These are phyloP conservation scores for Senna siamea DNA, from an alignment of 306 rosid genomes.

Conservation along the genomic window DNA sequence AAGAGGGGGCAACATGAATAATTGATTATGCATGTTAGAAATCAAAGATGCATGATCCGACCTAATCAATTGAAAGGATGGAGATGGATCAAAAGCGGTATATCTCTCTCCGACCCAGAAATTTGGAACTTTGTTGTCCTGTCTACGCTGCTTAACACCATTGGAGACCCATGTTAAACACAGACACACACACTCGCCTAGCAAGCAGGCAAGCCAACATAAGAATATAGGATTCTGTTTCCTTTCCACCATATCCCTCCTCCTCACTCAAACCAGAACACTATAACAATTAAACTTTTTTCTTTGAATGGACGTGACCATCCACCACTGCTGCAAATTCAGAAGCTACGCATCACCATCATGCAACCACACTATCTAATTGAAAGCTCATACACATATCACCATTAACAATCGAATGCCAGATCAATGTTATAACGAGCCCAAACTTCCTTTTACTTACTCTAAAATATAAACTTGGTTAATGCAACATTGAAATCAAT, in stretches of 20 bases:
- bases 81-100: slow-evolving; percentile 3
- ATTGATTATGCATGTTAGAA: not conserved
- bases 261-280: not conserved
- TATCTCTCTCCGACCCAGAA: slow-evolving; percentile 35
- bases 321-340: too few relatives aligned
- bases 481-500: too few relatives aligned
- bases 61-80: slow-evolving; percentile 9
- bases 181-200: not conserved
- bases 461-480: too few relatives aligned
- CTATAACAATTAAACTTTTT: not conserved
- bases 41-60: slow-evolving; percentile 15
- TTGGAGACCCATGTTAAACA: too few relatives aligned
- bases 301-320: not conserved
- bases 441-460: too few relatives aligned
- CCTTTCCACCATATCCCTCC: not conserved
- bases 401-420: too few relatives aligned
- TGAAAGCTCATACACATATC: too few relatives aligned
- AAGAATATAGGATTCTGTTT: not conserved
- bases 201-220: slow-evolving; percentile 15
- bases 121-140: slow-evolving; percentile 28
- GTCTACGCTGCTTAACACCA: slow-evolving; percentile 12
- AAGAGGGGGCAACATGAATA: not conserved
- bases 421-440: too few relatives aligned
- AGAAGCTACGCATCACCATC: too few relatives aligned
- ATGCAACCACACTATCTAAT: too few relatives aligned